A percentile compares a stretch with the other conserved stretches of the same genome.
phyloP scores from a whole-genome alignment of 208 protist genomes.

The Leishmania martiniquensis region DNA sequence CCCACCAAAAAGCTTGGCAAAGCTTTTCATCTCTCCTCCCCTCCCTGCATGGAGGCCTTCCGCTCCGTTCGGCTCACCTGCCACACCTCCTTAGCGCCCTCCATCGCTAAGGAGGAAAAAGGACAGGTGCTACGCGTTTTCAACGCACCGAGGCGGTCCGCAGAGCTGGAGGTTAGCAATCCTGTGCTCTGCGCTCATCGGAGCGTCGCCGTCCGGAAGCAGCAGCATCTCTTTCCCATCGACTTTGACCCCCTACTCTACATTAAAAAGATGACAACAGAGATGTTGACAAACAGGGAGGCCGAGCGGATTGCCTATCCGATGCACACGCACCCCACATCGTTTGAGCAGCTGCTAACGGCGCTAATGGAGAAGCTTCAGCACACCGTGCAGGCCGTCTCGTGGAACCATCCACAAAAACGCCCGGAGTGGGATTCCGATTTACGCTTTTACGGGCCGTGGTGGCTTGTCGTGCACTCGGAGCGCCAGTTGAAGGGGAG shows the following conservation, averaged over 20 bases:
- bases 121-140: conserved; percentile 32
- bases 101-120: conserved; percentile 14
- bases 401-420: conserved; percentile 40
- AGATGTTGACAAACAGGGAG: conserved; percentile 45
- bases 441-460: conserved; percentile 65
- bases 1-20: no score
- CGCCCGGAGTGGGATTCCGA: conserved; percentile 58
- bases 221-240: not conserved
- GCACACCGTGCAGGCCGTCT: conserved; percentile 17
- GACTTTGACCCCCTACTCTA: conserved; percentile 32
- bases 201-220: conserved; percentile 17
- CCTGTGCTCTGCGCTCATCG: not conserved
- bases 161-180: conserved; percentile 10
- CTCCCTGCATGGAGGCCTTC: conserved; percentile 16
- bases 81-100: conserved; percentile 22
- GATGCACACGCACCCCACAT: conserved; percentile 25
- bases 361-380: conserved; percentile 8
- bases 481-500: not conserved
- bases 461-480: conserved; percentile 76
- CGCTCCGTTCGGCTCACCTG: conserved; percentile 14
- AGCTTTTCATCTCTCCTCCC: not conserved
- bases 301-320: conserved; percentile 54
- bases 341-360: conserved; percentile 15
- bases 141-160: conserved; percentile 26
- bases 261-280: conserved; percentile 36